These are phyloP conservation scores for Hansenula lynferdii DNA, from an alignment of 1,139 yeast genomes.

Conservation along the genomic window DNA sequence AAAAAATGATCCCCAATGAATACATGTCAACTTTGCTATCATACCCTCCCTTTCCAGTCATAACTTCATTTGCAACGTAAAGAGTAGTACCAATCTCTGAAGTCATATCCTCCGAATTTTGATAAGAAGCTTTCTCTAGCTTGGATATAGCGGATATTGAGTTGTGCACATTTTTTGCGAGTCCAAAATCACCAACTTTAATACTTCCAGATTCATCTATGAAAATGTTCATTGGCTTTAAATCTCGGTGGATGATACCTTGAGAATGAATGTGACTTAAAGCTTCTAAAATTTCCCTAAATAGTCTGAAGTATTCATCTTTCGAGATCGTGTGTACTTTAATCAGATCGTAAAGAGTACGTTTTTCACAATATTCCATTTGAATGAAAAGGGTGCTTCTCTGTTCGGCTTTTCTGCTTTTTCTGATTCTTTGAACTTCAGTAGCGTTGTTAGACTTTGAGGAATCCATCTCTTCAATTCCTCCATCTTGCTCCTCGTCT, in stretches of 20 bases:
- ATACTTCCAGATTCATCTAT: slow-evolving; percentile 86
- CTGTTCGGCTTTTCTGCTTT: slow-evolving; percentile 31
- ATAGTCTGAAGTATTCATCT: slow-evolving; percentile 83
- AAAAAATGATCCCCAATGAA: slow-evolving; percentile 88
- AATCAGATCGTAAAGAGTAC: slow-evolving; percentile 79
- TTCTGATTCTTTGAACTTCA: slow-evolving; percentile 12
- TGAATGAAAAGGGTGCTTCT: slow-evolving; percentile 78
- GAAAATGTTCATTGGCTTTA: slow-evolving; percentile 94
- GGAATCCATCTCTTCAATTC: not conserved
- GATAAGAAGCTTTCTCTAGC: slow-evolving; percentile 22
- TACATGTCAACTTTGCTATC: slow-evolving; percentile 95
- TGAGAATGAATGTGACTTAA: slow-evolving; percentile 86
- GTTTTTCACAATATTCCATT: slow-evolving; percentile 98
- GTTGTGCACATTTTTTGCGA: slow-evolving; percentile 78
- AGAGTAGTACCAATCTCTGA: slow-evolving; percentile 92
- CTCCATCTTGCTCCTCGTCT: slow-evolving; percentile 15
- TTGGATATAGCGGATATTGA: slow-evolving; percentile 29
- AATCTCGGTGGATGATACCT: slow-evolving; percentile 92
- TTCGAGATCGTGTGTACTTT: slow-evolving; percentile 63
- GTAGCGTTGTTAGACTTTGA: slow-evolving; percentile 14
- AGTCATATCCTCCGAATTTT: slow-evolving; percentile 67
- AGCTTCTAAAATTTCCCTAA: slow-evolving; percentile 88
- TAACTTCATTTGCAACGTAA: slow-evolving; percentile 88
- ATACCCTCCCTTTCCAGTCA: slow-evolving; percentile 63
- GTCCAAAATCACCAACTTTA: slow-evolving; percentile 95